These are phyloP conservation scores for Phytophthora sp. DNA, from an alignment of 352 stramenopile species.

Conservation along the genomic window DNA sequence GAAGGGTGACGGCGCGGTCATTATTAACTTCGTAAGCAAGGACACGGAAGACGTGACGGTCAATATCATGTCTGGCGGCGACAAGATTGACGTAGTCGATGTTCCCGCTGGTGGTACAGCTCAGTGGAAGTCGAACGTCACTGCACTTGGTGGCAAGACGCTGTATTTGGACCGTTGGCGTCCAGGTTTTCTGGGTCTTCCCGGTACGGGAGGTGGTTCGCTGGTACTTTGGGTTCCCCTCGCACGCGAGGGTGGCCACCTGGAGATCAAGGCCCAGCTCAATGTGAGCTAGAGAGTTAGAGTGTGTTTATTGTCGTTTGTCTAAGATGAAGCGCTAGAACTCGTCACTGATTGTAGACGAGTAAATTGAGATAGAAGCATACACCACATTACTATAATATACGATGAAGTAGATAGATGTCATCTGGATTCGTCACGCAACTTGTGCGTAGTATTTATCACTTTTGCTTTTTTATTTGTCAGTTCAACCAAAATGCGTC, in stretches of 20 bases:
- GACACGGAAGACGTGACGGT: conserved; percentile 50
- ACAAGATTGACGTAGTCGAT: conserved; percentile 41
- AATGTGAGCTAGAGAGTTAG: conserved; percentile 47
- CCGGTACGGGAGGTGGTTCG: conserved; percentile 63
- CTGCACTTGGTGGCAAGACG: conserved; percentile 59
- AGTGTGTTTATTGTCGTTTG: conserved; percentile 7
- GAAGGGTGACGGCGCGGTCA: conserved; percentile 38
- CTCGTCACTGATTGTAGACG: conserved; percentile 11
- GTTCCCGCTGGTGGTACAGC: conserved; percentile 37
- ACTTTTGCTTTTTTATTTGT: too few relatives aligned
- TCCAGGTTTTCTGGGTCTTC: conserved; percentile 57
- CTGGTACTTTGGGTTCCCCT: conserved; percentile 61
- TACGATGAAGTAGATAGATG: conserved; percentile 20
- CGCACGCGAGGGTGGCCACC: conserved; percentile 33
- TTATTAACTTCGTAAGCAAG: conserved; percentile 50
- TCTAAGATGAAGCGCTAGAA: conserved; percentile 13
- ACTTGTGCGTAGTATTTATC: too few relatives aligned
- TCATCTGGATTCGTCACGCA: too few relatives aligned
- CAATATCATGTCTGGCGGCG: conserved; percentile 52
- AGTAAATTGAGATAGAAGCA: conserved; percentile 23
- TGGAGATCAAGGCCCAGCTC: conserved; percentile 52
- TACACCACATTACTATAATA: conserved; percentile 21
- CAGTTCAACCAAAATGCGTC: too few relatives aligned
- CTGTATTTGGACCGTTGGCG: conserved; percentile 74
- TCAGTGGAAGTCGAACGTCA: conserved; percentile 45